A percentile compares a stretch with the other conserved stretches of the same genome.
These are phyloP conservation scores for Trypanosomatidae sp. DNA, from an alignment of 208 protist species.

Conservation along the genomic window DNA sequence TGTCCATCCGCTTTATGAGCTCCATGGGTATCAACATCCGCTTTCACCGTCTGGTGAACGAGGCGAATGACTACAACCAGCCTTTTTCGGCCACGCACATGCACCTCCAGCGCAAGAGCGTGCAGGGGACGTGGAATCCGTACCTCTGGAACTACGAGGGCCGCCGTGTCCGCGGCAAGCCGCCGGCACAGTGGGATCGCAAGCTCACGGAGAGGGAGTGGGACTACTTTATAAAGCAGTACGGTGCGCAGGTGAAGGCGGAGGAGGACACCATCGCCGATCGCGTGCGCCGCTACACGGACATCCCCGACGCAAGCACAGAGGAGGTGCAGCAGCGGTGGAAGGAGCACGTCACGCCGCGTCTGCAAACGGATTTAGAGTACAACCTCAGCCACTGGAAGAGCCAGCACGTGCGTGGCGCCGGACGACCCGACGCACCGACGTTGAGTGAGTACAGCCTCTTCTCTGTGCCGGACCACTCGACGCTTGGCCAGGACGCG, in stretches of 20 bases:
- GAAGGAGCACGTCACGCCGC: slow-evolving; percentile 66
- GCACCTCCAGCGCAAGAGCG: slow-evolving; percentile 63
- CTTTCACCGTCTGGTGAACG: slow-evolving; percentile 72
- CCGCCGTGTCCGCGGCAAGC: slow-evolving; percentile 28
- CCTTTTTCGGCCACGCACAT: slow-evolving; percentile 63
- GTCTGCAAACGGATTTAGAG: slow-evolving; percentile 77
- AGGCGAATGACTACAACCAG: slow-evolving; percentile 68
- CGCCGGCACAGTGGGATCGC: slow-evolving; percentile 59
- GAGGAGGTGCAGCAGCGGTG: slow-evolving; percentile 74
- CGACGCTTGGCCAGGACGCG: slow-evolving; percentile 72
- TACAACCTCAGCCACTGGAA: slow-evolving; percentile 76
- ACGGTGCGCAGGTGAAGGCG: slow-evolving; percentile 73
- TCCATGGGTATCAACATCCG: slow-evolving; percentile 79
- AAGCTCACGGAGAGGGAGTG: slow-evolving; percentile 78
- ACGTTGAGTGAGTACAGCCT: slow-evolving; percentile 71
- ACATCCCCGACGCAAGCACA: slow-evolving; percentile 57
- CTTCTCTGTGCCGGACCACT: slow-evolving; percentile 76
- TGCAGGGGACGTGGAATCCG: slow-evolving; percentile 84
- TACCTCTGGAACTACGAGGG: slow-evolving; percentile 81
- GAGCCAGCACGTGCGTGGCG: too few species aligned
- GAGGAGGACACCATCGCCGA: slow-evolving; percentile 71
- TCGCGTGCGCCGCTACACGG: slow-evolving; percentile 50
- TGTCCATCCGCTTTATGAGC: slow-evolving; percentile 52
- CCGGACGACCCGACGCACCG: too few species aligned
- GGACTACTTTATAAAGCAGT: slow-evolving; percentile 75